Evolutionary conservation across 345 rosid species (phyloP).

Genomic region (Populus pruinosa): DNA sequence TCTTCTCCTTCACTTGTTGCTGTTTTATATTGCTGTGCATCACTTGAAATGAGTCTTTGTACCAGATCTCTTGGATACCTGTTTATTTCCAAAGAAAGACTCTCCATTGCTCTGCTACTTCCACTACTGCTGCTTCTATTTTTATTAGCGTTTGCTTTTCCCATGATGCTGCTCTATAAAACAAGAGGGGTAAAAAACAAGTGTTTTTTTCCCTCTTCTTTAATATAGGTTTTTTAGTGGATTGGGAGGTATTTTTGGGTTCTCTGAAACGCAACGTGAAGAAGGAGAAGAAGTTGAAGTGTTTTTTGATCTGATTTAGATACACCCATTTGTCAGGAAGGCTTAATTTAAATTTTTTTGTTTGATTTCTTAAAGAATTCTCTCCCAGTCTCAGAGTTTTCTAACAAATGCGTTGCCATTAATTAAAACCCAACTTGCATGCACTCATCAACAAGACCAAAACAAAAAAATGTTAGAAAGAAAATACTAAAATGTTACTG

Average conservation of each 20-base stretch:
- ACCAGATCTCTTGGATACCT: constrained; percentile 76
- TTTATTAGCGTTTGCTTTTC: constrained; percentile 42
- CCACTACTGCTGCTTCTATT: constrained; percentile 19
- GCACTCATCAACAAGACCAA: neutral
- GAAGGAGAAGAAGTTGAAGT: neutral
- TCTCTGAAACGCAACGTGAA: constrained; percentile 12
- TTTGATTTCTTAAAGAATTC: neutral
- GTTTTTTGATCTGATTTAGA: constrained; percentile 30
- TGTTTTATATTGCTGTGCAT: constrained; percentile 14
- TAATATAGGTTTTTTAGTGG: neutral
- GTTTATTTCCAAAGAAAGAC: constrained; percentile 54
- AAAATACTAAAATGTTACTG: neutral
- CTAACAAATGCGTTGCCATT: neutral
- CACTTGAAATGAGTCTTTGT: constrained; percentile 54
- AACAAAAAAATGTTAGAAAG: neutral
- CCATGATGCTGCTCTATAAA: constrained; percentile 35
- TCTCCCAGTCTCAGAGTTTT: neutral
- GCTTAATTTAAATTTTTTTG: neutral
- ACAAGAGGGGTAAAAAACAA: neutral
- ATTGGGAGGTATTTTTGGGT: neutral
- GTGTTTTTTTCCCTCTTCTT: neutral
- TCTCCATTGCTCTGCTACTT: constrained; percentile 46
- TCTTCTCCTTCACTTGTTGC: constrained; percentile 29
- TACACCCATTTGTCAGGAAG: constrained; percentile 19
- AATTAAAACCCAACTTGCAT: constrained; percentile 15